These are phyloP conservation scores for Vinca major DNA, from an alignment of 305 asterid species.

Conservation along the genomic window DNA sequence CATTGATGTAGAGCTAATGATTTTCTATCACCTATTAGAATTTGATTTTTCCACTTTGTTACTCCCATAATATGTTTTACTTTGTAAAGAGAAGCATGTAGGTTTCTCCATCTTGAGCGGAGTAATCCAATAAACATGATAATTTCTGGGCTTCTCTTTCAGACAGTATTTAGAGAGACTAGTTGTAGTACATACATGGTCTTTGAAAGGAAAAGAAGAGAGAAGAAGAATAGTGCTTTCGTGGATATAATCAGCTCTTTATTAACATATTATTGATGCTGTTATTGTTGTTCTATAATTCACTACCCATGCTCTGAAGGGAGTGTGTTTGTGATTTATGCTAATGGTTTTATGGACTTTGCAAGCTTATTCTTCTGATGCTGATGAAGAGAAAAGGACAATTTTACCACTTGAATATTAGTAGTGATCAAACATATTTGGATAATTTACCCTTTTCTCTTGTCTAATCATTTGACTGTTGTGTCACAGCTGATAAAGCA, in stretches of 20 bases:
- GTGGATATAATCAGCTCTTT: not conserved
- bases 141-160: not conserved
- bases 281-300: not conserved
- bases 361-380: not conserved
- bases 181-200: not conserved
- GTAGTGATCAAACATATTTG: slow-evolving; percentile 7
- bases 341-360: not conserved
- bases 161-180: not conserved
- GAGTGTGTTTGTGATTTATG: not conserved
- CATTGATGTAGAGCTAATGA: not conserved
- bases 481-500: slow-evolving; percentile 67
- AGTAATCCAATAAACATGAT: not conserved
- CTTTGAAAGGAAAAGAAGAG: too few species aligned
- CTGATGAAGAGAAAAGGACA: not conserved
- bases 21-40: not conserved
- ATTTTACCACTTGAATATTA: slow-evolving; percentile 1
- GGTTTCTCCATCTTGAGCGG: not conserved
- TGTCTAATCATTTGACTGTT: slow-evolving; percentile 12
- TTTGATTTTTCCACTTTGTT: not conserved
- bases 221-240: not conserved
- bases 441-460: slow-evolving; percentile 9
- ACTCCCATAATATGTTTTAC: not conserved
- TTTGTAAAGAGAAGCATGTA: not conserved
- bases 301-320: not conserved
- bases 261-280: too few species aligned